Evolutionary conservation across 2,329 filamentous ascomycete species (phyloP).

Genomic region (Hypoxylon sp.): DNA sequence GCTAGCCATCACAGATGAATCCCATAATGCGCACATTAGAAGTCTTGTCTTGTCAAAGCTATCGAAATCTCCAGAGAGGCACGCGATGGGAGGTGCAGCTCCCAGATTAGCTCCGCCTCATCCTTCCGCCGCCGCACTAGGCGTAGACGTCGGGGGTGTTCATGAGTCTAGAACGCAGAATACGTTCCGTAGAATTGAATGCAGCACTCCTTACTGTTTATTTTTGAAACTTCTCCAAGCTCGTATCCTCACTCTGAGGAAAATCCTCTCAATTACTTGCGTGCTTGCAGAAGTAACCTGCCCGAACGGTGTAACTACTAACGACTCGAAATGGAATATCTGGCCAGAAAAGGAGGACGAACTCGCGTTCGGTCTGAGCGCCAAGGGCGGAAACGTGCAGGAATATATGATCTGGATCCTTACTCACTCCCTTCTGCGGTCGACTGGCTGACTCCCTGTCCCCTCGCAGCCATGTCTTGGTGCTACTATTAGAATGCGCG

Average conservation of each 20-base stretch:
- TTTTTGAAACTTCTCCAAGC: conserved; percentile 32
- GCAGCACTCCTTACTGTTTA: conserved; percentile 7
- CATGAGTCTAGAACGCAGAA: conserved; percentile 18
- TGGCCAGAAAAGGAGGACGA: conserved; percentile 12
- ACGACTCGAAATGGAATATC: conserved; percentile 15
- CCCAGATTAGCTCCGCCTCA: conserved; percentile 31
- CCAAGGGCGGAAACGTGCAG: conserved; percentile 9
- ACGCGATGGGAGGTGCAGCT: conserved; percentile 1
- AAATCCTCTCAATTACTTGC: conserved; percentile 16
- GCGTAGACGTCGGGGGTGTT: conserved; percentile 7
- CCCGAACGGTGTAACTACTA: conserved; percentile 18
- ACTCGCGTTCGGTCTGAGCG: conserved; percentile 4
- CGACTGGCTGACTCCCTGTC: conserved; percentile 7
- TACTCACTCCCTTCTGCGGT: conserved; percentile 1
- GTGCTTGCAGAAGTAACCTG: conserved; percentile 21
- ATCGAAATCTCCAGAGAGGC: neutral
- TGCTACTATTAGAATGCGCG: conserved; percentile 26
- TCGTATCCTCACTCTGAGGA: conserved; percentile 17
- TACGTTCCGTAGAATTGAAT: conserved; percentile 4
- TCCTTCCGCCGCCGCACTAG: conserved; percentile 22
- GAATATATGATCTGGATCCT: conserved; percentile 8
- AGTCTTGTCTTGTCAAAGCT: neutral
- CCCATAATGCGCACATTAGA: neutral
- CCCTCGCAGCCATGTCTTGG: conserved; percentile 17
- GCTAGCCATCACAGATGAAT: neutral